These are phyloP conservation scores for Kregervanrija pseudodelftensis DNA, from an alignment of 805 yeast species.

Conservation along the genomic window DNA sequence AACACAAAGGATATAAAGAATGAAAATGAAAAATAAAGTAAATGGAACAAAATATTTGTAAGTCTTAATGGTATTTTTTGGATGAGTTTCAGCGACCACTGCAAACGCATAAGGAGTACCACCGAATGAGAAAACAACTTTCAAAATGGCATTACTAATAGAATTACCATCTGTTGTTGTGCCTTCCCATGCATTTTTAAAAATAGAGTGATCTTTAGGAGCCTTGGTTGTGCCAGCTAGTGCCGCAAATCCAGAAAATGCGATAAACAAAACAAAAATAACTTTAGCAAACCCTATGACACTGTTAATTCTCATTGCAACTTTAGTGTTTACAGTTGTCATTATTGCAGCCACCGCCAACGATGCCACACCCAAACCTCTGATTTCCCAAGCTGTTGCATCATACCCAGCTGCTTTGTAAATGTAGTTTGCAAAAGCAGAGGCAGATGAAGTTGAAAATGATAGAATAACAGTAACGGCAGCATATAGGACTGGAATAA, in stretches of 20 bases:
- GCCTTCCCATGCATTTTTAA: constrained; percentile 33
- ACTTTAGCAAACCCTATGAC: constrained; percentile 66
- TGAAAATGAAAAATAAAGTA: constrained; percentile 52
- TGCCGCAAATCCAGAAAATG: constrained; percentile 79
- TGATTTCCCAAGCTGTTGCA: constrained; percentile 65
- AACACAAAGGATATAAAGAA: constrained; percentile 69
- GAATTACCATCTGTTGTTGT: constrained; percentile 36
- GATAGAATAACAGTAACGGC: constrained; percentile 69
- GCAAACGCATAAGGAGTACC: constrained; percentile 35
- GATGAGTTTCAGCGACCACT: constrained; percentile 35
- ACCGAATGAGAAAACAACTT: constrained; percentile 37
- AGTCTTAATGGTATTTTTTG: constrained; percentile 35
- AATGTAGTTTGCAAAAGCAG: constrained; percentile 73
- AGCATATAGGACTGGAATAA: constrained; percentile 60
- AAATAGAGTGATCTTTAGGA: constrained; percentile 18
- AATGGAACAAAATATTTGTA: constrained; percentile 69
- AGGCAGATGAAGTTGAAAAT: constrained; percentile 82
- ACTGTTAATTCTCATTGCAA: constrained; percentile 62
- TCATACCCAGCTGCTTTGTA: constrained; percentile 66
- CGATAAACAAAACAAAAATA: constrained; percentile 60
- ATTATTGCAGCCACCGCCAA: constrained; percentile 62
- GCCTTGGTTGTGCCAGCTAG: constrained; percentile 57
- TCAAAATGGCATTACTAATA: constrained; percentile 36
- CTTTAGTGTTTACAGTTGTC: constrained; percentile 52
- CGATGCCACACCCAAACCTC: constrained; percentile 71